These are phyloP conservation scores for Collybiopsis luxurians DNA, from an alignment of 768 basidiomycete genomes.

Conservation along the genomic window DNA sequence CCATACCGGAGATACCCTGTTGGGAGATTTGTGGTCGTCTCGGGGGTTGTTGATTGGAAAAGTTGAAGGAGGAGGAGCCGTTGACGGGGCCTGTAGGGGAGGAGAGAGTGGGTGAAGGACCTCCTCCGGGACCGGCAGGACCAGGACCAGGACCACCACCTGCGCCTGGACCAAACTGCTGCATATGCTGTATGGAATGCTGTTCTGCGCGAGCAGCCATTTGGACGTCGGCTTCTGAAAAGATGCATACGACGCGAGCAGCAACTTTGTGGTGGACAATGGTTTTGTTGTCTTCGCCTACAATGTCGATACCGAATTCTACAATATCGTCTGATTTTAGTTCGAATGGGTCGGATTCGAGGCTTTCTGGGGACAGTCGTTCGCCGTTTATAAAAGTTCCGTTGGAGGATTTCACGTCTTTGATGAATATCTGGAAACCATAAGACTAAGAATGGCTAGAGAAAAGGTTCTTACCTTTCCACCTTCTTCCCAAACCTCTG, in stretches of 20 bases:
- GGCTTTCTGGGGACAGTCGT: conserved; percentile 82
- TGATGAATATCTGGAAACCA: conserved; percentile 94
- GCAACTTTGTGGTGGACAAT: conserved; percentile 99
- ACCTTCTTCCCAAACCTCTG: conserved; percentile 95
- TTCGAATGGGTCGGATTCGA: conserved; percentile 91
- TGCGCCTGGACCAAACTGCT: conserved; percentile 30
- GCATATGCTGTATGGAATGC: conserved; percentile 52
- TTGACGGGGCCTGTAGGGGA: background rate
- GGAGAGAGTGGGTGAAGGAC: too few species aligned
- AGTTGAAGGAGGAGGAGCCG: conserved; percentile 34
- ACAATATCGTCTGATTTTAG: conserved; percentile 95
- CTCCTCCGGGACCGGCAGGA: too few species aligned
- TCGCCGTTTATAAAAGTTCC: conserved; percentile 99
- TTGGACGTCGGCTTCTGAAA: conserved; percentile 81
- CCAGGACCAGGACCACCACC: conserved; percentile 16
- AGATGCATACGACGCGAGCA: conserved; percentile 87
- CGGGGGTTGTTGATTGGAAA: conserved; percentile 43
- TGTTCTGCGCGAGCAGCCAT: conserved; percentile 71
- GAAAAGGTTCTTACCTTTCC: conserved; percentile 82
- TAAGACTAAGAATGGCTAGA: too few species aligned
- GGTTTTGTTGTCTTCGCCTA: conserved; percentile 96
- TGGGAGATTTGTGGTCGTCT: conserved; percentile 57
- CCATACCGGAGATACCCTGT: conserved; percentile 67
- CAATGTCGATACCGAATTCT: conserved; percentile 99
- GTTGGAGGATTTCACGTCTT: conserved; percentile 97